Evolutionary conservation across 345 rosid genomes (phyloP).

Genomic region (Salix arbutifolia): DNA sequence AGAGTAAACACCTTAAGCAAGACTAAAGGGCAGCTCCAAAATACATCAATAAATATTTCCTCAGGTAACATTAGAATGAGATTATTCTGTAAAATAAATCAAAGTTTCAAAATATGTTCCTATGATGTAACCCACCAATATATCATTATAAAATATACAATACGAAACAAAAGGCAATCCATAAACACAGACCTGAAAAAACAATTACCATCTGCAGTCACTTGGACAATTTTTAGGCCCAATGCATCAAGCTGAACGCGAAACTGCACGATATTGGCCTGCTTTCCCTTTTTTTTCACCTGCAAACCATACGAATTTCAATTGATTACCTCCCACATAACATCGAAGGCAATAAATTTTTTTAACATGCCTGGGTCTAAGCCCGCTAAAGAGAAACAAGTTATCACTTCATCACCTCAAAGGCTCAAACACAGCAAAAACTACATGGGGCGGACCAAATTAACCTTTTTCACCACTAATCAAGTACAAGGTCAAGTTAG

Average conservation of each 20-base stretch:
- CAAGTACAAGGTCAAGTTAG: neutral
- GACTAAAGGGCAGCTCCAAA: neutral
- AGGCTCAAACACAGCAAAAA: neutral
- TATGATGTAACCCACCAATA: neutral
- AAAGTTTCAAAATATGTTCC: too few species aligned
- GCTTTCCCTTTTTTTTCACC: slow-evolving; percentile 73
- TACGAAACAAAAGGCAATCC: neutral
- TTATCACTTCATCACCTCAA: neutral
- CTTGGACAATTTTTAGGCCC: slow-evolving; percentile 67
- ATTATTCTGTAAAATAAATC: too few species aligned
- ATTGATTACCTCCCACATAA: neutral
- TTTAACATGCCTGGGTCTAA: neutral
- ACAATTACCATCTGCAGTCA: slow-evolving; percentile 92
- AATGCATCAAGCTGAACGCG: slow-evolving; percentile 61
- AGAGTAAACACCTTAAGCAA: slow-evolving; percentile 27
- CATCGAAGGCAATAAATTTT: neutral
- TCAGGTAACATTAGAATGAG: too few species aligned
- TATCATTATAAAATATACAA: neutral
- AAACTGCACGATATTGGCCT: slow-evolving; percentile 55
- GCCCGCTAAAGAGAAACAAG: neutral
- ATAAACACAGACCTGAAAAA: slow-evolving; percentile 77
- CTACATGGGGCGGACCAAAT: neutral
- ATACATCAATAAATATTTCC: neutral
- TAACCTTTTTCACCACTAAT: neutral
- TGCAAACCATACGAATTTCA: slow-evolving; percentile 16